Evolutionary conservation across 805 yeast species (phyloP).

Genomic region (Wickerhamiella bombiphila): DNA sequence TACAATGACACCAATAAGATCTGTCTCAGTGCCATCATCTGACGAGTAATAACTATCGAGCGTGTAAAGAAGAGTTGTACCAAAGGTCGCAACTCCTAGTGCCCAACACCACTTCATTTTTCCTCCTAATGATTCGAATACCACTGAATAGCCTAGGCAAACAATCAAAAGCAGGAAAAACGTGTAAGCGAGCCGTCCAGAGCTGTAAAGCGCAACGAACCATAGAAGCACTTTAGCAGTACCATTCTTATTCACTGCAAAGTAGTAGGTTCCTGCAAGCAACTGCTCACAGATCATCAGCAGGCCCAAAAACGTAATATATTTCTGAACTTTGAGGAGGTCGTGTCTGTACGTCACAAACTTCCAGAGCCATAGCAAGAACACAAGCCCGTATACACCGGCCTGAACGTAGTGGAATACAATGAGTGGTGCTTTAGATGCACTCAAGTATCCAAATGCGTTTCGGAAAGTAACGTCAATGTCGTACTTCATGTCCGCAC

Average conservation of each 20-base stretch:
- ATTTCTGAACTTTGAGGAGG: constrained; percentile 77
- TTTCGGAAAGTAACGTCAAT: constrained; percentile 76
- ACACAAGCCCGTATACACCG: constrained; percentile 63
- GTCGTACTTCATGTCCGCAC: constrained; percentile 30
- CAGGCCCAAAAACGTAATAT: constrained; percentile 70
- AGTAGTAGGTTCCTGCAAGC: constrained; percentile 84
- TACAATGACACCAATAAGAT: constrained; percentile 35
- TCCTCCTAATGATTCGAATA: constrained; percentile 67
- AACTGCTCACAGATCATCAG: constrained; percentile 75
- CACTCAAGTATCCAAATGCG: constrained; percentile 80
- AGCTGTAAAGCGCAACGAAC: constrained; percentile 62
- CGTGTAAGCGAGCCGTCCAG: constrained; percentile 72
- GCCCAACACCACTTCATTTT: constrained; percentile 61
- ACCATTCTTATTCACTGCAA: constrained; percentile 54
- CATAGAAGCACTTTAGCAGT: constrained; percentile 54
- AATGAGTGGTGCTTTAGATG: constrained; percentile 79
- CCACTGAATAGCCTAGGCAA: constrained; percentile 88
- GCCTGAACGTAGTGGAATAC: constrained; percentile 81
- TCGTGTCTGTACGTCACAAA: constrained; percentile 77
- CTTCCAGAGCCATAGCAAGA: constrained; percentile 73
- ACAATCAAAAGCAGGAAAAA: constrained; percentile 76
- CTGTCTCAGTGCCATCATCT: constrained; percentile 23
- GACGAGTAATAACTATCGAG: constrained; percentile 39
- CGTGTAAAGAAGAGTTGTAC: constrained; percentile 39
- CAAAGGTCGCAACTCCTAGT: constrained; percentile 42